phyloP scores from a whole-genome alignment of 768 basidiomycete species.

The Tylopilus sp. region DNA sequence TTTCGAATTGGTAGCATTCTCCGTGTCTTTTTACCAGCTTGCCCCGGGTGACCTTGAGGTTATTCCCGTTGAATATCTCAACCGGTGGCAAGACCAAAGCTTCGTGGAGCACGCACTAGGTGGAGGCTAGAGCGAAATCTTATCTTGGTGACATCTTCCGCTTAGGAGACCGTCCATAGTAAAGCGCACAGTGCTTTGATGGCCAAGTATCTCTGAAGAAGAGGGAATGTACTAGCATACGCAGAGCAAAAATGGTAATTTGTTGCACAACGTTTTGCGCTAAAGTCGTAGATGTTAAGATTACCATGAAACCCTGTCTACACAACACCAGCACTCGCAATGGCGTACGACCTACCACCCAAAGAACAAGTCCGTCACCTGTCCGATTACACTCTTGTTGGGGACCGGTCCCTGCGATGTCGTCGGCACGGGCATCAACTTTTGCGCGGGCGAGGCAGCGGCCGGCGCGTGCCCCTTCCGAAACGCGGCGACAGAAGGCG shows the following conservation, averaged over 20 bases:
- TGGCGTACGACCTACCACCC: conserved; percentile 79
- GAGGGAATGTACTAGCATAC: no score
- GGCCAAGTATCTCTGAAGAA: no score
- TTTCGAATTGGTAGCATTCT: conserved; percentile 50
- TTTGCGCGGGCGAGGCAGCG: conserved; percentile 22
- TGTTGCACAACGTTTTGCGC: no score
- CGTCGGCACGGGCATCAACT: conserved; percentile 11
- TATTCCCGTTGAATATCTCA: not conserved
- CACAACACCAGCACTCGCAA: no score
- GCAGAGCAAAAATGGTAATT: no score
- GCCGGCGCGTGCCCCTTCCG: conserved; percentile 41
- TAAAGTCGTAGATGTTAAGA: no score
- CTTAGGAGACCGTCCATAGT: no score
- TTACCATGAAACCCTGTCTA: no score
- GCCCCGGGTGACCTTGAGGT: not conserved
- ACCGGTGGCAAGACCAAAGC: no score
- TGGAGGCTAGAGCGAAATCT: no score
- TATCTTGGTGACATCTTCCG: no score
- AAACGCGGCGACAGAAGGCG: conserved; percentile 72
- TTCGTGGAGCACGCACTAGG: not conserved
- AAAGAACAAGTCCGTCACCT: conserved; percentile 77
- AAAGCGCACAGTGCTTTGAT: no score
- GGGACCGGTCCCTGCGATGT: conserved; percentile 32
- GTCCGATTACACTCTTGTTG: conserved; percentile 62
- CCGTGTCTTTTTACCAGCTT: not conserved